A percentile compares a stretch with the other conserved stretches of the same genome.
These are phyloP conservation scores for Populus tremula DNA, from an alignment of 345 rosid genomes.

Conservation along the genomic window DNA sequence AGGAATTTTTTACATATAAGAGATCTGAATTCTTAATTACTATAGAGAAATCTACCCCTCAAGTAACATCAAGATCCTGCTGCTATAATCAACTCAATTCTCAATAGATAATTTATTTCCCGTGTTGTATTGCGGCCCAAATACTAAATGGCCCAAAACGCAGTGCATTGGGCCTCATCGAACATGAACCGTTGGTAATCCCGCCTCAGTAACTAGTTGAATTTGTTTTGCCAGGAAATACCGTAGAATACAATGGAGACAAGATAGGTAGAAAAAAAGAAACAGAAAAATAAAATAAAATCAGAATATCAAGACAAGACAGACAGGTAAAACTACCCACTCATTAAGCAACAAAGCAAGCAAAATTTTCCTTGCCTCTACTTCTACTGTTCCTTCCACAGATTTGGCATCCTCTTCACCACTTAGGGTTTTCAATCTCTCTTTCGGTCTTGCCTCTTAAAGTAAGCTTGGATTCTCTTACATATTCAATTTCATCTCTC, in stretches of 20 bases:
- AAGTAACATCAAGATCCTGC: too few relatives aligned
- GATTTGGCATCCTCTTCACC: constrained; percentile 21
- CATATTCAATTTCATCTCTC: neutral
- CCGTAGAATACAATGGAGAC: neutral
- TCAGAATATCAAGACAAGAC: constrained; percentile 13
- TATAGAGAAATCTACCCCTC: too few relatives aligned
- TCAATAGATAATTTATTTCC: too few relatives aligned
- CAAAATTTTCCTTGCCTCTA: constrained; percentile 25
- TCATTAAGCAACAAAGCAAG: constrained; percentile 10
- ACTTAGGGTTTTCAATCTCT: constrained; percentile 21
- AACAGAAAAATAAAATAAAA: neutral
- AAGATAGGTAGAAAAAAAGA: neutral
- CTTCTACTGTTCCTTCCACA: constrained; percentile 16
- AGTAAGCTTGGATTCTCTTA: constrained; percentile 26
- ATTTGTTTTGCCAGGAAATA: neutral
- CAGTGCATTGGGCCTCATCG: neutral
- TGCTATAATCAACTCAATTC: too few relatives aligned
- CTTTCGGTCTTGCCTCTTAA: neutral
- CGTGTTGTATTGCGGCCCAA: neutral
- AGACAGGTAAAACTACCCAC: constrained; percentile 10
- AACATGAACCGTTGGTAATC: neutral
- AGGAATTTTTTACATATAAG: neutral
- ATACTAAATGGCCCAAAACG: neutral
- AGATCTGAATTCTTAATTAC: neutral
- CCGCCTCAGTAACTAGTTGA: constrained; percentile 3